Evolutionary conservation across 225 moss, liverwort and hornwort species (phyloP).

Genomic region (Anthoceros angustus): DNA sequence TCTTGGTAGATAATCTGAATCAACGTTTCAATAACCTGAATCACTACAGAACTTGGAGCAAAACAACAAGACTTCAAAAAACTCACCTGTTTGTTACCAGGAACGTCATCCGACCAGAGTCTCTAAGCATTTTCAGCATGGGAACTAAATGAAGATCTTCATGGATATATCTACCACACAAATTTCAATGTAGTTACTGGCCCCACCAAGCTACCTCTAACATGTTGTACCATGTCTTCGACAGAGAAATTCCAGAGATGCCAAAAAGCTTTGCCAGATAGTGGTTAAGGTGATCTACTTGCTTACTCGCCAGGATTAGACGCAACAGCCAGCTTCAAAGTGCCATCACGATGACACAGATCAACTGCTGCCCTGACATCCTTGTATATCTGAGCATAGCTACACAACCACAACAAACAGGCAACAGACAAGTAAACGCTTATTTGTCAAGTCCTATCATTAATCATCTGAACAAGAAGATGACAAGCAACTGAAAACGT

Average conservation of each 20-base stretch:
- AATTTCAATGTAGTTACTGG: neutral
- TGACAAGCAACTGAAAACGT: too few relatives aligned
- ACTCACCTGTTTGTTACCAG: conserved; percentile 81
- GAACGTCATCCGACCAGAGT: conserved; percentile 80
- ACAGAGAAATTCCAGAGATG: neutral
- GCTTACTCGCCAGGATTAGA: conserved; percentile 65
- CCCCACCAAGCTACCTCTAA: neutral
- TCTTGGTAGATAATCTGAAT: neutral
- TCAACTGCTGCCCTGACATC: conserved; percentile 87
- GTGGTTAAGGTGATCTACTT: neutral
- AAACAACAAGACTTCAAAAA: neutral
- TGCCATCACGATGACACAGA: conserved; percentile 81
- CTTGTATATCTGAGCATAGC: conserved; percentile 65
- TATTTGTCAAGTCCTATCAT: conserved; percentile 1
- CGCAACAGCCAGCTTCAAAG: conserved; percentile 80
- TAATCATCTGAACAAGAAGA: too few relatives aligned
- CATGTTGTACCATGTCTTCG: neutral
- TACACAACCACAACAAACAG: conserved; percentile 13
- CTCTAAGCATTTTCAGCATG: conserved; percentile 86
- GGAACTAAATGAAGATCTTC: conserved; percentile 59
- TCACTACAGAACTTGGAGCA: neutral
- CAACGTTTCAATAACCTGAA: neutral
- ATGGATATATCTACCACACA: conserved; percentile 54
- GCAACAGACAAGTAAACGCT: neutral
- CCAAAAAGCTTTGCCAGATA: neutral